A percentile compares a stretch with the other conserved stretches of the same genome.
phyloP scores from a whole-genome alignment of 169 alveolate species.

The Babesia bovis region DNA sequence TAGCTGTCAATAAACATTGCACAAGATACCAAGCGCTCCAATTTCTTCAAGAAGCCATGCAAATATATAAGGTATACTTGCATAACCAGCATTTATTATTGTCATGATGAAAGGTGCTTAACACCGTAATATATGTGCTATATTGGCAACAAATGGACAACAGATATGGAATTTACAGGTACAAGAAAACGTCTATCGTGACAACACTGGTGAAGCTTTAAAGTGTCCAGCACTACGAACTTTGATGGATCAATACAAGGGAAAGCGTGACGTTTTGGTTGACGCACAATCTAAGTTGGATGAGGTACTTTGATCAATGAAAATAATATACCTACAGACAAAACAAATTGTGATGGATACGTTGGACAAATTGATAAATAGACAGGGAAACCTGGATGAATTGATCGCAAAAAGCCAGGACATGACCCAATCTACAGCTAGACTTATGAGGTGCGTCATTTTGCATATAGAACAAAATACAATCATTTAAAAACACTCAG shows the following conservation, averaged over 20 bases:
- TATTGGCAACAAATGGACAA: background rate
- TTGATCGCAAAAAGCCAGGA: constrained; percentile 70
- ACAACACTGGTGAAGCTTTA: constrained; percentile 52
- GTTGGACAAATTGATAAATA: constrained; percentile 47
- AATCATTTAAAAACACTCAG: constrained; percentile 12
- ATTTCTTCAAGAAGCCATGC: constrained; percentile 62
- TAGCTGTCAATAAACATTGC: constrained; percentile 61
- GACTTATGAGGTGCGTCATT: constrained; percentile 60
- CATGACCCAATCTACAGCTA: constrained; percentile 69
- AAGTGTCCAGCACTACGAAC: constrained; percentile 34
- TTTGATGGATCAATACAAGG: constrained; percentile 59
- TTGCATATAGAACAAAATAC: no score
- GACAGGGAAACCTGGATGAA: constrained; percentile 69
- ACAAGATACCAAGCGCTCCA: constrained; percentile 63
- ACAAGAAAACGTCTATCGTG: constrained; percentile 34
- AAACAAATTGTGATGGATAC: constrained; percentile 66
- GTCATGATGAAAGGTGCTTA: background rate
- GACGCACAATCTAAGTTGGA: constrained; percentile 65
- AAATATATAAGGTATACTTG: constrained; percentile 39
- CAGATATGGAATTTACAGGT: constrained; percentile 10
- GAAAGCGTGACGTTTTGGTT: constrained; percentile 55
- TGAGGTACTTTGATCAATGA: constrained; percentile 34
- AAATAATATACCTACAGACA: constrained; percentile 9
- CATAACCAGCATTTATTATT: background rate
- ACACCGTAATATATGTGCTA: background rate